Evolutionary conservation across 2,329 filamentous ascomycete species (phyloP).

Genomic region (Plectosphaerella sp.): DNA sequence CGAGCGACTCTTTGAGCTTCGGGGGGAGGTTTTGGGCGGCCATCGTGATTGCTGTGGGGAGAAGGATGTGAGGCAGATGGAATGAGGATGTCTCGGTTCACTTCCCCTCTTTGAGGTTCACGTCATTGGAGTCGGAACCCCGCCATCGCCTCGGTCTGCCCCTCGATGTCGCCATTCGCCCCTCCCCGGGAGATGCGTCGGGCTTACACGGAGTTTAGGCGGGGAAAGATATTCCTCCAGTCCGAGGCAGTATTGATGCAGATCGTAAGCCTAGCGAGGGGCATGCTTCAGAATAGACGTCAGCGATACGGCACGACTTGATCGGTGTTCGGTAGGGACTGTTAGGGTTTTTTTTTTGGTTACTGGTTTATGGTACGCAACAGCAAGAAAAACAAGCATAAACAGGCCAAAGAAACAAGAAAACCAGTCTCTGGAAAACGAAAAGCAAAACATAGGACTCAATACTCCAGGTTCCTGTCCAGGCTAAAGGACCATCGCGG

Average conservation of each 20-base stretch:
- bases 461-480: neutral
- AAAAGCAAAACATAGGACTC: neutral
- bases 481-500: neutral
- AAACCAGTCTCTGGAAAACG: neutral
- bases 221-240: neutral
- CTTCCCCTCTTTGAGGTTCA: neutral
- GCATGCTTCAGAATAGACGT: neutral
- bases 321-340: neutral
- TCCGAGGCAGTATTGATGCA: neutral
- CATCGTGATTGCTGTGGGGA: conserved; percentile 2
- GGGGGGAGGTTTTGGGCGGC: conserved; percentile 6
- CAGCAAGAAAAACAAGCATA: neutral
- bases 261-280: no score
- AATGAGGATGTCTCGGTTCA: neutral
- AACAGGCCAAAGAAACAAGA: neutral
- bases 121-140: neutral
- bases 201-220: neutral
- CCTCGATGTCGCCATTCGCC: neutral
- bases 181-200: no score
- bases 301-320: neutral
- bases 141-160: neutral
- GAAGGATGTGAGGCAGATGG: neutral
- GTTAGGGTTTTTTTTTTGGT: neutral
- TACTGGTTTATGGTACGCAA: no score
- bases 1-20: conserved; percentile 18